phyloP scores from a whole-genome alignment of 1,139 yeast species.

The Citeromyces hawaiiensis region DNA sequence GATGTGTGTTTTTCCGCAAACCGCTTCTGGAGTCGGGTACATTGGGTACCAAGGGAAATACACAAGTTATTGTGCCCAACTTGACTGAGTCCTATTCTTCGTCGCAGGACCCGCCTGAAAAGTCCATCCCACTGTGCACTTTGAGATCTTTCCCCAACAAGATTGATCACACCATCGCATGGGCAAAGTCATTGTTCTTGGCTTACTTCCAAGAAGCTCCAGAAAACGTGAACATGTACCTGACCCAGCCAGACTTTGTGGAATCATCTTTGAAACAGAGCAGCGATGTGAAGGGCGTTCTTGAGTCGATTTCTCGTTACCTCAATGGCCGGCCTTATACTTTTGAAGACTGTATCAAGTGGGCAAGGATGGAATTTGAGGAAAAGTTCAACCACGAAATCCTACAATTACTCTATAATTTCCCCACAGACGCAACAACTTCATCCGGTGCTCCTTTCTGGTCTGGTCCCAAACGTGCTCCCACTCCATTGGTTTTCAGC shows the following conservation, averaged over 20 bases:
- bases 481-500: conserved; percentile 70
- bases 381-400: conserved; percentile 75
- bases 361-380: conserved; percentile 93
- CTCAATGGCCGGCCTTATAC: conserved; percentile 73
- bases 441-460: conserved; percentile 90
- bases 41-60: conserved; percentile 95
- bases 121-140: conserved; percentile 93
- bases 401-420: conserved; percentile 78
- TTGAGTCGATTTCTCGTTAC: conserved; percentile 64
- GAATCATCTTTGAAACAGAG: conserved; percentile 84
- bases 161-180: conserved; percentile 96
- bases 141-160: conserved; percentile 94
- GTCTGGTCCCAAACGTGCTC: conserved; percentile 98
- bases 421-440: conserved; percentile 88
- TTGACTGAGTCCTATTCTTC: conserved; percentile 92
- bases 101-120: conserved; percentile 97
- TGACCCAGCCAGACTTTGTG: conserved; percentile 86
- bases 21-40: conserved; percentile 95
- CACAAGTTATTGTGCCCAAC: conserved; percentile 89
- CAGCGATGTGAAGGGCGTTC: conserved; percentile 79
- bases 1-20: conserved; percentile 87
- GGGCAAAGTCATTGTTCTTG: conserved; percentile 95
- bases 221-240: conserved; percentile 81
- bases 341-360: conserved; percentile 85
- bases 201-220: conserved; percentile 88